Evolutionary conservation across 75 land plant genomes (phyloP), one percentile per base, ranked within the genome.

Genomic region (Pinus tabuliformis): DNA sequence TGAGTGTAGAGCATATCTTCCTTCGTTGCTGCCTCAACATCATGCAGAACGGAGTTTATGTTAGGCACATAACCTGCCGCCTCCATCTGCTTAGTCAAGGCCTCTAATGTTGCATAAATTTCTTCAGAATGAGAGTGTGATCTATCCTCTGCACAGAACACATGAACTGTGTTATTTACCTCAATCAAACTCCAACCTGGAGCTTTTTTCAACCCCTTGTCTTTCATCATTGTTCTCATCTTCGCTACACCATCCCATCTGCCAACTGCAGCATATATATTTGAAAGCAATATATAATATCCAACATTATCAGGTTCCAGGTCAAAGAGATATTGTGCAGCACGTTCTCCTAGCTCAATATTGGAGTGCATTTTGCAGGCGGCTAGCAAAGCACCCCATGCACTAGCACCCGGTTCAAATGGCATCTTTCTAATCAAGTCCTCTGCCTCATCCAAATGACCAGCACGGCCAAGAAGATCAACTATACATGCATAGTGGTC

Each of bases 351-450:
- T 22, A 59, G 70, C 26, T 75, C 58, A 16, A 20, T 24, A 18
- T 80, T 65, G 5, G 28, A 20, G 21, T 80, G 77, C 15, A 75
- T 26, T 49, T 52, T 80, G 78, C 81, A 80, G n/a, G 81, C 79
- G 26, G 56, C 58, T 16, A 80, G 77, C 71, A 80, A 56, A 21
- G 79, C 37, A 9, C 36, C 30, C 77, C 76, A 74, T 16, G 59
- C 59, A n/a, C 24, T 58, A 6, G 66, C 70, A 52, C 8, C 33
- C 2, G 81, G 81, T 6, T 63, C 71, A 20, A 42, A 42, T 7
- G 81, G 81, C 79, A 80, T 57, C 18, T 59, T 75, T 22, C 61
- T 28, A 26, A 80, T 63, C 36, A 80, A n/a, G 18, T 74, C 71
- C 14, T 80, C 58, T 70, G 79, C 79, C 79, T 78, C 59, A 45